Evolutionary conservation across 1,284 basidiomycete species (phyloP), one percentile per base, ranked within the genome.

Genomic region (Athelia sp.): DNA sequence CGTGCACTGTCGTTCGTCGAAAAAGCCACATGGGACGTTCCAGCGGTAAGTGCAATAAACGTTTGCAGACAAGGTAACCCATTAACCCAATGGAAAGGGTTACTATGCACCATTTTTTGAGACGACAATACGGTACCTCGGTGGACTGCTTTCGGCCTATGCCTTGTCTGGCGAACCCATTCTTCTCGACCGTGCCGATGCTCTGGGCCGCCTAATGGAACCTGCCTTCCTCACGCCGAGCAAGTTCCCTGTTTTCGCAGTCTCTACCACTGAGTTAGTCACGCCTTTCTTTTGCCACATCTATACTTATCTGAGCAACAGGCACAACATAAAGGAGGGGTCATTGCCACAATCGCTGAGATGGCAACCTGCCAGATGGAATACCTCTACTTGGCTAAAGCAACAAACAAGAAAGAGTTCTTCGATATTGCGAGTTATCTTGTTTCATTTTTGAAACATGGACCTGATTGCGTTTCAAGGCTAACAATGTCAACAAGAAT

Each of bases 51-150:
- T 53, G 49, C 10, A 31, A 45, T 29, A 10, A 10, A 45, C 31
- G 6, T 6, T 8, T 34, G 23, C 23, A 15, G 18, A 47, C 52
- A 45, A 21, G 40, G 44, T 34, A 42, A 23, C 10, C 22, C 45
- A 46, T 38, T 34, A 42, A 38, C 26, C 46, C 18, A 46, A 13
- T 29, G 26, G 26, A 29, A 29, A 73, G 69, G 55, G 59, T 53
- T 63, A 63, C 50, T 56, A 63, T 31, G 75, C 73, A 0, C 81
- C 84, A 0, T 87, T 84, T 55, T 95, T 95, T 56, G 93, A 96
- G 66, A 94, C 90, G 0, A 78, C 83, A 19, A 96, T 95, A 51
- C 80, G 93, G 21, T 93, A 94, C 64, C 76, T 96, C 3, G 93
- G 92, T 11, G 90, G 91, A 4, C 66, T 94, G 9, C 69, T 94